Evolutionary conservation across 2,329 filamentous ascomycete species (phyloP).

Genomic region (Botrytis fragariae): DNA sequence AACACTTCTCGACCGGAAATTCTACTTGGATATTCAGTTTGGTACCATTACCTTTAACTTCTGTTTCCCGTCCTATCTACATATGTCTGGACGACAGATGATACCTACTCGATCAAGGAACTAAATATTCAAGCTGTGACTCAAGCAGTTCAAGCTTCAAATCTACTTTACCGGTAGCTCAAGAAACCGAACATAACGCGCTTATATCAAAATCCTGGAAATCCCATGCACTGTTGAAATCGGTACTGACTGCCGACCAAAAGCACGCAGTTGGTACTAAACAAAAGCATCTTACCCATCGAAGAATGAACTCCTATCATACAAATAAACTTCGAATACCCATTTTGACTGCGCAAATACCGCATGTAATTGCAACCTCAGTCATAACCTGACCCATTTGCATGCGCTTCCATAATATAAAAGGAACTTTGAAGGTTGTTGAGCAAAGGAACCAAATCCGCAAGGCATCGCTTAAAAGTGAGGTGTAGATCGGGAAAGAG

Average conservation of each 20-base stretch:
- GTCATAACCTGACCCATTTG: background rate
- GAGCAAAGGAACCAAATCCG: background rate
- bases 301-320: background rate
- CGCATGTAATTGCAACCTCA: background rate
- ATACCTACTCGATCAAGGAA: background rate
- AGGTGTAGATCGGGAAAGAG: background rate
- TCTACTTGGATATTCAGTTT: background rate
- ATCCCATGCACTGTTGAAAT: background rate
- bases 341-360: background rate
- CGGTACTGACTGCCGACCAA: background rate
- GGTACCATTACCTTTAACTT: background rate
- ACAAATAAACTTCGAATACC: background rate
- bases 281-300: background rate
- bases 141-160: too few relatives aligned
- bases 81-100: background rate
- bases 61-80: background rate
- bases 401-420: background rate
- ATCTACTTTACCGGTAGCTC: too few relatives aligned
- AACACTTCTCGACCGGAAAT: background rate
- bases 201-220: too few relatives aligned
- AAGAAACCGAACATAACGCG: too few relatives aligned
- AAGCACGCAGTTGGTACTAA: background rate
- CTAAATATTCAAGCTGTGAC: too few relatives aligned
- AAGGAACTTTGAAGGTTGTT: background rate
- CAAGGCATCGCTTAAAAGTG: background rate